Evolutionary conservation across 169 alveolate genomes (phyloP).

Genomic region (Plasmodium knowlesi): DNA sequence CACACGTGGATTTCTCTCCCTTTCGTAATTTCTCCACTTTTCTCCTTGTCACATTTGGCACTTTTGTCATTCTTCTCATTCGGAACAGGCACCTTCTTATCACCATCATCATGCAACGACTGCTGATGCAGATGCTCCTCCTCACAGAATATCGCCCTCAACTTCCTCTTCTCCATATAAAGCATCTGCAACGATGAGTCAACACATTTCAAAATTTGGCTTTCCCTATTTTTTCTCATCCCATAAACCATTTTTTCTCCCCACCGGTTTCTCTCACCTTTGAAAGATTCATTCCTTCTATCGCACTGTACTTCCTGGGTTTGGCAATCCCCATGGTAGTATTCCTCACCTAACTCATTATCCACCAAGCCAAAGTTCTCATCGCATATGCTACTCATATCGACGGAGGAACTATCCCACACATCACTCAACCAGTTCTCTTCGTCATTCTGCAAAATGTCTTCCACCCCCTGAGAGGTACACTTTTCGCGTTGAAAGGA

Average conservation of each 20-base stretch:
- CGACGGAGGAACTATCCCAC: not conserved
- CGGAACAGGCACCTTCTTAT: not conserved
- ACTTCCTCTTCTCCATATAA: constrained; percentile 11
- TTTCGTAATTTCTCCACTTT: not conserved
- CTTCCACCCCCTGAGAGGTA: not conserved
- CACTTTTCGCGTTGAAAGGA: not conserved
- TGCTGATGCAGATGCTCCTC: not conserved
- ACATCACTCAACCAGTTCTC: not conserved
- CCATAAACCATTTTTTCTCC: not conserved
- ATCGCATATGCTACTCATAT: not conserved
- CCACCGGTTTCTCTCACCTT: not conserved
- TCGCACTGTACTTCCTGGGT: not conserved
- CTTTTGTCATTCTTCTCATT: too few relatives aligned
- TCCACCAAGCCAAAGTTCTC: not conserved
- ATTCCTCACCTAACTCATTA: not conserved
- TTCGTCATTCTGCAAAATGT: not conserved
- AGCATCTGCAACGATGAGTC: constrained; percentile 1
- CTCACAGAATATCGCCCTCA: not conserved
- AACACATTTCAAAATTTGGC: not conserved
- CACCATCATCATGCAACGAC: not conserved
- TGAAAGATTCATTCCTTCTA: not conserved
- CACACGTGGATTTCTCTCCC: not conserved
- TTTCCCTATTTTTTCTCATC: not conserved
- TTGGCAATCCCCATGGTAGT: not conserved
- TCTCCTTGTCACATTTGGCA: not conserved